A percentile compares a stretch with the other conserved stretches of the same genome.
These are phyloP conservation scores for Yarrowia sp. DNA, from an alignment of 805 yeast species.

Conservation along the genomic window DNA sequence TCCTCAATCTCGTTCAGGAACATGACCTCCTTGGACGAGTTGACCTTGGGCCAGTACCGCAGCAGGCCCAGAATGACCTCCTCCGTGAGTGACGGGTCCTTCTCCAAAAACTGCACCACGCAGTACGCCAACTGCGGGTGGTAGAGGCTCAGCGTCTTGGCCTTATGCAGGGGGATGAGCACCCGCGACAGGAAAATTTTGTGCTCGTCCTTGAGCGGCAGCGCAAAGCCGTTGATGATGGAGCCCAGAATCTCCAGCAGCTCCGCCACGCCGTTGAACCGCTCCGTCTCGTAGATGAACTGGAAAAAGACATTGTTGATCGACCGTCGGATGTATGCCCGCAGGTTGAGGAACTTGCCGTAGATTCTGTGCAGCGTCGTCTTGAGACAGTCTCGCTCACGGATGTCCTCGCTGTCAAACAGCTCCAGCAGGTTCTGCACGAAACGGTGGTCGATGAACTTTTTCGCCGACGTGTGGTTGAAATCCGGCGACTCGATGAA, in stretches of 20 bases:
- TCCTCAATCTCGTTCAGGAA: constrained; percentile 95
- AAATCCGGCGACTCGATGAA: constrained; percentile 95
- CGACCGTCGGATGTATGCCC: constrained; percentile 90
- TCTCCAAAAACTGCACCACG: constrained; percentile 93
- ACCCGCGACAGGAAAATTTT: constrained; percentile 87
- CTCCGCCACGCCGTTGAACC: constrained; percentile 96
- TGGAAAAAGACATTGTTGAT: constrained; percentile 92
- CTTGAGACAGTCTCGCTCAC: constrained; percentile 93
- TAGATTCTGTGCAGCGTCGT: constrained; percentile 95
- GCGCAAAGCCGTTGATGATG: constrained; percentile 96
- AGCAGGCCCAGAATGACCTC: constrained; percentile 95
- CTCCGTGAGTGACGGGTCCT: constrained; percentile 89
- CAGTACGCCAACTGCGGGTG: constrained; percentile 98
- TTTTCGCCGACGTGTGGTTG: constrained; percentile 90
- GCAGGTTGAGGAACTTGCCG: constrained; percentile 88
- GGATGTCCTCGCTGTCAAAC: constrained; percentile 94
- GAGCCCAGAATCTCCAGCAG: constrained; percentile 93
- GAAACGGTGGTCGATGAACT: constrained; percentile 90
- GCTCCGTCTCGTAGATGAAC: constrained; percentile 91
- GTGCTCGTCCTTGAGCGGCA: constrained; percentile 96
- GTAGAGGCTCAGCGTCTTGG: constrained; percentile 82
- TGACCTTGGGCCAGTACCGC: constrained; percentile 95
- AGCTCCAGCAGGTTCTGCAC: constrained; percentile 81
- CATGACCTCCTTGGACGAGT: constrained; percentile 94
- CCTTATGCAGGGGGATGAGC: constrained; percentile 90